A percentile compares a stretch with the other conserved stretches of the same genome.
phyloP scores from a whole-genome alignment of 768 basidiomycete species.

The Pleurotus tuoliensis region DNA sequence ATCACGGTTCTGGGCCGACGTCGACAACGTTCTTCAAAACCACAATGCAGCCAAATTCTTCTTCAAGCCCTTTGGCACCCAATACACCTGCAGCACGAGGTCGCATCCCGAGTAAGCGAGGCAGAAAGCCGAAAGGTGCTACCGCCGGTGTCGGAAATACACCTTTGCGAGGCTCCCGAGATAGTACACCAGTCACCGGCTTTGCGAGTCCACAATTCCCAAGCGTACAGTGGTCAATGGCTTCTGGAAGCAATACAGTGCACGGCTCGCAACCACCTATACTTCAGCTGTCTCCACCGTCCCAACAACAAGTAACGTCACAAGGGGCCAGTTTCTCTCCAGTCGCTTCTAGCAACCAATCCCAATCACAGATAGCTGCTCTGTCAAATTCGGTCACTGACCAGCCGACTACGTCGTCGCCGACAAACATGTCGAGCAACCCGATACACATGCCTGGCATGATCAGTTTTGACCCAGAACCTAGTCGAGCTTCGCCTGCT shows the following conservation, averaged over 20 bases:
- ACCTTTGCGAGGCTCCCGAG: slow-evolving; percentile 18
- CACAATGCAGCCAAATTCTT: slow-evolving; percentile 2
- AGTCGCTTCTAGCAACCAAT: background rate
- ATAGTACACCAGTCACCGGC: slow-evolving; percentile 5
- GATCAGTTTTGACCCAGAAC: slow-evolving; percentile 10
- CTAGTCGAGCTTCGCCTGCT: slow-evolving; percentile 12
- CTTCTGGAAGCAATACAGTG: slow-evolving; percentile 10
- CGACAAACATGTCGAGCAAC: background rate
- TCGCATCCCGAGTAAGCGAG: slow-evolving; percentile 26
- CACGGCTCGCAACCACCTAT: slow-evolving; percentile 6
- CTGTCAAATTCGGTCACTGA: background rate
- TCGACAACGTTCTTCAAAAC: background rate
- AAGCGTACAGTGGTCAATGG: slow-evolving; percentile 35
- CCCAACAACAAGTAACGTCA: background rate
- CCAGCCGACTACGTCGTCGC: background rate
- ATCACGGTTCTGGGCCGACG: no score
- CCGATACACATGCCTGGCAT: slow-evolving; percentile 2
- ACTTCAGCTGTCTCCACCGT: slow-evolving; percentile 7
- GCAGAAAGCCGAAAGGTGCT: slow-evolving; percentile 43
- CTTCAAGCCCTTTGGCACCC: background rate
- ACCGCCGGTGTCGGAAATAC: slow-evolving; percentile 23
- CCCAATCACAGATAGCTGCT: slow-evolving; percentile 7
- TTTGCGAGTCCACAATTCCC: slow-evolving; percentile 25
- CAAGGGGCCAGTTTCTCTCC: background rate
- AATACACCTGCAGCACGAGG: background rate